phyloP scores from a whole-genome alignment of 306 rosid genomes.

The peach (Prunus persica) region Prunus_persica_NCBIv2 NC_034010.1:22573501-22574000 shows the following conservation, averaged over 20 bases:
- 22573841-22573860: background rate
- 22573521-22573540: background rate
- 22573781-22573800: background rate
- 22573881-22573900: conserved; percentile 98
- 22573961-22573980: conserved; percentile 94
- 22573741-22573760: background rate
- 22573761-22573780: background rate
- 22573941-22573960: conserved; percentile 99
- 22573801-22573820: background rate
- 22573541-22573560: background rate
- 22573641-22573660: conserved; percentile 92
- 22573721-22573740: conserved; percentile 8
- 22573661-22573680: conserved; percentile 95
- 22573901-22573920: conserved; percentile 99
- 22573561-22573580: background rate
- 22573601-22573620: conserved; percentile 99
- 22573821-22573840: background rate
- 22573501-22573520: background rate
- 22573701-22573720: conserved; percentile 64
- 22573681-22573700: conserved; percentile 91
- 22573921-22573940: conserved; percentile 99
- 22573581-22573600: conserved; percentile 82
- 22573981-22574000: conserved; percentile 94
- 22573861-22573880: conserved; percentile 10
- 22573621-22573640: conserved; percentile 93